Conservation (phyloP, 305 asterid species). For the Rubia balearica region DNA sequence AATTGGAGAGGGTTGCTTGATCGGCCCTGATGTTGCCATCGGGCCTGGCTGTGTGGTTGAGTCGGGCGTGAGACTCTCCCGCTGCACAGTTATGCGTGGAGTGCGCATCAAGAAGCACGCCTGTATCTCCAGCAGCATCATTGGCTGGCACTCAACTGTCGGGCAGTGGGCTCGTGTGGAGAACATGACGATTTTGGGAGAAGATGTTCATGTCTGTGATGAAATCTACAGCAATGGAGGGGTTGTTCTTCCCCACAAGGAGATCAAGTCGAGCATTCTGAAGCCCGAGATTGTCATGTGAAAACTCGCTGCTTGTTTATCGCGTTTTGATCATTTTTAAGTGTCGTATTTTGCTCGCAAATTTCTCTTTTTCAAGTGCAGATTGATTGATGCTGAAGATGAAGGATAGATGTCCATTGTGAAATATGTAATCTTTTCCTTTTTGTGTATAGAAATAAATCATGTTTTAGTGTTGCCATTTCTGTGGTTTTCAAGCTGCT, state of each 20-base stretch:
- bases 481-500: neutral
- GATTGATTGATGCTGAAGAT: constrained; percentile 10
- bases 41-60: constrained; percentile 85
- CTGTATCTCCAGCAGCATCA: constrained; percentile 72
- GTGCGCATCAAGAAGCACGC: constrained; percentile 85
- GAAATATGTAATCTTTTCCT: constrained; percentile 24
- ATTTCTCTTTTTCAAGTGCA: constrained; percentile 26
- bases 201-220: constrained; percentile 86
- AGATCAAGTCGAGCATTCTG: constrained; percentile 85
- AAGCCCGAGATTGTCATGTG: constrained; percentile 94
- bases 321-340: constrained; percentile 8
- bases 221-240: constrained; percentile 90
- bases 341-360: constrained; percentile 14
- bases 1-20: constrained; percentile 93
- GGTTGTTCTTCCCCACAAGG: constrained; percentile 91
- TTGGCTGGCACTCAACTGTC: constrained; percentile 91
- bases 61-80: constrained; percentile 79
- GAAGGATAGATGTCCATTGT: constrained; percentile 21
- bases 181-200: constrained; percentile 92
- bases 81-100: constrained; percentile 88
- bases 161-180: constrained; percentile 98
- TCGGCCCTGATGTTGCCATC: constrained; percentile 88
- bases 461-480: constrained; percentile 11
- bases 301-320: constrained; percentile 22
- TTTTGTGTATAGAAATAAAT: constrained; percentile 37